phyloP scores from a whole-genome alignment of 768 basidiomycete genomes.

The Panus rudis region DNA sequence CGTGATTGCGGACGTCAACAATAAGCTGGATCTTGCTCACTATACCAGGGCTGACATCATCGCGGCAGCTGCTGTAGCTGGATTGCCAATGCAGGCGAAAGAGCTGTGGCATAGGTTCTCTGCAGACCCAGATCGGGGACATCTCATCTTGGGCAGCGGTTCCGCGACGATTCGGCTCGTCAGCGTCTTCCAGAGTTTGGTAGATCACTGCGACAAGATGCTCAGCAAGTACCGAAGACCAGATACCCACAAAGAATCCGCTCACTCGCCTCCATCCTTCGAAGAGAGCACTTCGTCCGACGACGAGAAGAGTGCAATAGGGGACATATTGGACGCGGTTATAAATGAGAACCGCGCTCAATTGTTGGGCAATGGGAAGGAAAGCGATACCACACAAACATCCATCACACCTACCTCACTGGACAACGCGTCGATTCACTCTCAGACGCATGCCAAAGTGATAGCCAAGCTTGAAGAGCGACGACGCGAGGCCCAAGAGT shows the following conservation, averaged over 20 bases:
- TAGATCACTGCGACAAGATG: no score
- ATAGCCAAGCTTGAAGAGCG: no score
- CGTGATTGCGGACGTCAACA: conserved; percentile 34
- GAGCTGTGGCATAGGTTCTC: conserved; percentile 53
- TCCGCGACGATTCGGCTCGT: conserved; percentile 41
- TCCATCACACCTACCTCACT: no score
- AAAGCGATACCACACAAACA: no score
- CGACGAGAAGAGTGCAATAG: no score
- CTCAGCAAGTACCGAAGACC: no score
- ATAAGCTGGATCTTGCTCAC: conserved; percentile 36
- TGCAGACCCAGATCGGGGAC: conserved; percentile 26
- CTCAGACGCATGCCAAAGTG: no score
- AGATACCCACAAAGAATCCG: no score
- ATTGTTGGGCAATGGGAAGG: no score
- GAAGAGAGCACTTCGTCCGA: no score
- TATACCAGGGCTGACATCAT: conserved; percentile 46
- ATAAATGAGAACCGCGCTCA: background rate
- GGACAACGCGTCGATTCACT: no score
- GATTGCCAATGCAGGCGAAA: conserved; percentile 43
- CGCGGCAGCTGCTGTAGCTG: conserved; percentile 34
- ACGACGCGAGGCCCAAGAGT: conserved; percentile 27
- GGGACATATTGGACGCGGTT: background rate
- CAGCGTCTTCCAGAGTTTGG: conserved; percentile 40
- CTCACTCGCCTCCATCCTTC: no score
- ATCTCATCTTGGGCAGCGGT: background rate